Conservation (phyloP, 805 yeast genomes). For the Candida morakotiae region DNA sequence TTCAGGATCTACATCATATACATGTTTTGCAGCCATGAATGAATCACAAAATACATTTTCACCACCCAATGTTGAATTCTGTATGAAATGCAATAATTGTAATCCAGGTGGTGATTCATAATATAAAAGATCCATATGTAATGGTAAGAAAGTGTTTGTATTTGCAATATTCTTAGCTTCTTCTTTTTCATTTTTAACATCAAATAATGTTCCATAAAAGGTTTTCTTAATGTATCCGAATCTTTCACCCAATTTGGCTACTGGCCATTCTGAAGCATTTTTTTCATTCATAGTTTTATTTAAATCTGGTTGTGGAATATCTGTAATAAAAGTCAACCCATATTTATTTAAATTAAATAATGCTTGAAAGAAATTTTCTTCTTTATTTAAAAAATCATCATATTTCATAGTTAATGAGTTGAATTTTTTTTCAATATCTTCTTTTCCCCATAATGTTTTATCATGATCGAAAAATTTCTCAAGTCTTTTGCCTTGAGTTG, state of each 20-base stretch:
- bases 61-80: constrained; percentile 58
- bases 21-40: constrained; percentile 55
- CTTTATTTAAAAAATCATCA: constrained; percentile 33
- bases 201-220: constrained; percentile 68
- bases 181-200: constrained; percentile 46
- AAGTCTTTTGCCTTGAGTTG: constrained; percentile 24
- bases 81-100: constrained; percentile 60
- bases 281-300: constrained; percentile 31
- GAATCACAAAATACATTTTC: constrained; percentile 69
- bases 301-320: constrained; percentile 42
- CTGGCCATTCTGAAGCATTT: constrained; percentile 40
- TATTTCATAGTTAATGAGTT: constrained; percentile 25
- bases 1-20: constrained; percentile 52
- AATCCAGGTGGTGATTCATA: constrained; percentile 81
- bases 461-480: constrained; percentile 35
- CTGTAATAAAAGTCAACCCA: constrained; percentile 56
- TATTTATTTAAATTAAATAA: constrained; percentile 46
- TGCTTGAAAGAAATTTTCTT: constrained; percentile 31
- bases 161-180: constrained; percentile 66
- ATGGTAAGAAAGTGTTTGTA: constrained; percentile 58
- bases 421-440: constrained; percentile 19
- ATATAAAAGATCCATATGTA: constrained; percentile 75
- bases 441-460: constrained; percentile 36
- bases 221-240: constrained; percentile 70
- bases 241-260: constrained; percentile 37